Evolutionary conservation across 1,139 yeast species (phyloP), one percentile per base, ranked within the genome.

Genomic region (Blastobotrys apis): DNA sequence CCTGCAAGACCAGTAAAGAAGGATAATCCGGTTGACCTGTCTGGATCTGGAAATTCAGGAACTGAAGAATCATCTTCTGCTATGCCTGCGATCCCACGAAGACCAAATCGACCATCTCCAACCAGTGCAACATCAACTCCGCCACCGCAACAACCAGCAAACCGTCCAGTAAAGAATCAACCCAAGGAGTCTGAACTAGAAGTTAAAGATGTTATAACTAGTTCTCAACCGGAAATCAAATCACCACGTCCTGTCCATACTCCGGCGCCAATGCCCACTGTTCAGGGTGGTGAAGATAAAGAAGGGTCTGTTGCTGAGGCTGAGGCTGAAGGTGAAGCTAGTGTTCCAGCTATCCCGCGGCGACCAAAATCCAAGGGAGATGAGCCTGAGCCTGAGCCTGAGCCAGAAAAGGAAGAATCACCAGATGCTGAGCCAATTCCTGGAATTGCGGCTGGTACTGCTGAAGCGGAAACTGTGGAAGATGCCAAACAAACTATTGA

Each of bases 381-480:
- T 25, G 27, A 8, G 27, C 10, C 27, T 12, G 27, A 8, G 8
- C 8, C 10, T 8, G 27, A 25, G 10, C 10, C 8, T 12, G 27
- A 25, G 27, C 12, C 27, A 8, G 12, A 25, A 12, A 25, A 12
- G 3, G 37, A 33, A 33, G 27, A 33, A 20, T 12, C 37, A 6
- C 16, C n/a, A 10, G 8, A 23, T 12, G 22, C 17, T 8, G 31
- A 35, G 12, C 35, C 37, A 13, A 27, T 31, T 15, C 35, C 33
- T 5, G 35, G 33, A 30, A 6, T 25, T 2, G 35, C 37, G 12
- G 16, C 17, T 35, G 12, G 12, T 15, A 35, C 43, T 19, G 30
- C 43, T 13, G 32, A n/a, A 5, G 31, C 31, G 17, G 43, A 32
- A 23, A 26, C 39, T n/a, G 31, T 22, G 2, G 33, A 25, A 12